Evolutionary conservation across 306 rosid genomes (phyloP), one percentile per base, ranked within the genome.

Genomic region (Vicia sativa): DNA sequence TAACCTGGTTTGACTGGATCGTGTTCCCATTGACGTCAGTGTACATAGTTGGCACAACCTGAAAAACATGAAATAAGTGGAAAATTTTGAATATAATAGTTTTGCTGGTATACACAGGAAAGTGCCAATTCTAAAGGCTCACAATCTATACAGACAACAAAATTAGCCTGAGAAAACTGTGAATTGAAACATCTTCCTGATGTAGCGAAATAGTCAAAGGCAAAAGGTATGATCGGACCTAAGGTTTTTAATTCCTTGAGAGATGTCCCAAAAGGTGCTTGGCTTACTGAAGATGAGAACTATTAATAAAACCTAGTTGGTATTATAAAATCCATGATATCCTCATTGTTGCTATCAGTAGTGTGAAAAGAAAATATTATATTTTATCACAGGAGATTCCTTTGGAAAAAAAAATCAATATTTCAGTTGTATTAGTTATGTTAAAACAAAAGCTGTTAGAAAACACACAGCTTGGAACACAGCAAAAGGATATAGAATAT

Each of bases 41-140:
- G 86, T 88, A 95, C 38, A 90, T 96, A 39, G 96, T 90, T 29
- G 99, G 95, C 73, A 95, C 97, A 81, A 95, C 97, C 99, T 95
- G 58, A 78, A 49, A 76, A 70, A 56, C 72, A 66, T 46, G 72
- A 54, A 56, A 64, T 41, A 57, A 60, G 48, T 23, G 44, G 62
- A 14, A 44, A 73, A 54, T 48, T 28, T 62, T 35, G 61, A 34
- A 9, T 11, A 38, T 6, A 43, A 48, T 5, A 67, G 21, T 21
- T 44, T 28, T 62, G 45, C 41, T 6, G 49, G 25, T 49, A 16
- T 28, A 42, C n/a, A 25, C 28, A 25, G 28, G 28, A 25, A 25
- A 25, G 28, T 25, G 28, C 28, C 28, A 25, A 25, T 25, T 25
- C 28, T 25, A 25, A 25, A 25, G 28, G 28, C 4, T 25, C 4